Evolutionary conservation across 768 basidiomycete genomes (phyloP).

Genomic region (Leccinum imitatum): DNA sequence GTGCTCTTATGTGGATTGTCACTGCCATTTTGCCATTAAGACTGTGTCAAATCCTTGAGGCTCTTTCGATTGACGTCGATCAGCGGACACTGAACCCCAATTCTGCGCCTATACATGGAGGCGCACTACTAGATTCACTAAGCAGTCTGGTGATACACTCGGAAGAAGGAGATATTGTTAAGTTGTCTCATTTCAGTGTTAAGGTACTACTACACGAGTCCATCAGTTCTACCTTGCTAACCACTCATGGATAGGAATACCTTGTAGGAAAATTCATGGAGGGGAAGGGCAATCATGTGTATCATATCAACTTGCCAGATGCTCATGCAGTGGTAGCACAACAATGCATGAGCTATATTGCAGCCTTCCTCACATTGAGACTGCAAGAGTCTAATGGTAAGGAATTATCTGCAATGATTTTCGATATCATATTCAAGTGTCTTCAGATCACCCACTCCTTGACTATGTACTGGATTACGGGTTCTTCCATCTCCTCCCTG

Average conservation of each 20-base stretch:
- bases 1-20: not conserved
- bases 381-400: not conserved
- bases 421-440: not conserved
- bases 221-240: not conserved
- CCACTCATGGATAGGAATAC: not conserved
- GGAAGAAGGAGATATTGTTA: not conserved
- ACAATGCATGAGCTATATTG: not conserved
- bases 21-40: not conserved
- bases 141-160: not conserved
- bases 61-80: not conserved
- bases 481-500: not conserved
- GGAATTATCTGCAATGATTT: not conserved
- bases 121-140: not conserved
- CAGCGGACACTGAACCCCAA: not conserved
- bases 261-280: rapidly evolving
- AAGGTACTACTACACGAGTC: not conserved
- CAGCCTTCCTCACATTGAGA: not conserved
- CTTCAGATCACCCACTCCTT: not conserved
- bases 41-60: not conserved
- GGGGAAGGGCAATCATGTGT: not conserved
- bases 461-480: not conserved
- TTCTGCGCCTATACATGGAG: not conserved
- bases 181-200: not conserved
- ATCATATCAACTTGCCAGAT: not conserved
- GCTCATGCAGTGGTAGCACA: not conserved